Conservation (phyloP, 1,284 basidiomycete genomes). For the Trametes pubescens region DNA sequence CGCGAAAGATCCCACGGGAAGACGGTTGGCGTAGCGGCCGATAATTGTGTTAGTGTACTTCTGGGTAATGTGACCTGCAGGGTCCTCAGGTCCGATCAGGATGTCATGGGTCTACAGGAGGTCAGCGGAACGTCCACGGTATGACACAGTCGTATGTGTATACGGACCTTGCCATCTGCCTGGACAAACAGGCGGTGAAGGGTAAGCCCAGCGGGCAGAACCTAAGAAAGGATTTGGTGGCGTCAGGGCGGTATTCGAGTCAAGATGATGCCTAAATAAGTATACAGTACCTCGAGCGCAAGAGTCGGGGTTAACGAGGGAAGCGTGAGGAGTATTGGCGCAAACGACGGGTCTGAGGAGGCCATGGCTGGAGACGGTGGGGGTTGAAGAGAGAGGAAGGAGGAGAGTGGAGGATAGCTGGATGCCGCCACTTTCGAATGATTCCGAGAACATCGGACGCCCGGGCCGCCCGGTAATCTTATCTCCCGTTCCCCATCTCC, state of each 20-base stretch:
- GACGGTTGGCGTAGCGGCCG: constrained; percentile 75
- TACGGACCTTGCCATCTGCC: constrained; percentile 64
- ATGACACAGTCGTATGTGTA: neutral
- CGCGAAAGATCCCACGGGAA: constrained; percentile 64
- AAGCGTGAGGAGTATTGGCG: constrained; percentile 60
- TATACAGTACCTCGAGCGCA: constrained; percentile 58
- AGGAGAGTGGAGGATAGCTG: neutral
- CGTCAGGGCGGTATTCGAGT: constrained; percentile 11
- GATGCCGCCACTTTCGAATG: neutral
- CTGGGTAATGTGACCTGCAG: constrained; percentile 62
- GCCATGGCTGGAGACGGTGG: constrained; percentile 41
- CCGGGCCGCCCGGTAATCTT: constrained; percentile 21
- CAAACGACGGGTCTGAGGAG: constrained; percentile 47
- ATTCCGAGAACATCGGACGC: constrained; percentile 15
- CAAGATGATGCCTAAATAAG: neutral
- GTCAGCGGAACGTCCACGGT: constrained; percentile 6
- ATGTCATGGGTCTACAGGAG: constrained; percentile 71
- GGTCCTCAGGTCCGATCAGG: constrained; percentile 73
- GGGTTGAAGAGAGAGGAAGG: constrained; percentile 1
- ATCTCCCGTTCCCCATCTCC: constrained; percentile 17
- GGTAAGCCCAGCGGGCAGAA: constrained; percentile 72
- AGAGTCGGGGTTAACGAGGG: constrained; percentile 63
- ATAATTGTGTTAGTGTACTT: constrained; percentile 79
- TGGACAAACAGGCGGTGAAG: constrained; percentile 72
- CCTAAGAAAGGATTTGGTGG: constrained; percentile 44